Percentiles rank a stretch among this genome's conserved stretches.
Evolutionary conservation across 371 early-diverging fungal species (phyloP).

Genomic region (Basidiobolus meristosporus): DNA sequence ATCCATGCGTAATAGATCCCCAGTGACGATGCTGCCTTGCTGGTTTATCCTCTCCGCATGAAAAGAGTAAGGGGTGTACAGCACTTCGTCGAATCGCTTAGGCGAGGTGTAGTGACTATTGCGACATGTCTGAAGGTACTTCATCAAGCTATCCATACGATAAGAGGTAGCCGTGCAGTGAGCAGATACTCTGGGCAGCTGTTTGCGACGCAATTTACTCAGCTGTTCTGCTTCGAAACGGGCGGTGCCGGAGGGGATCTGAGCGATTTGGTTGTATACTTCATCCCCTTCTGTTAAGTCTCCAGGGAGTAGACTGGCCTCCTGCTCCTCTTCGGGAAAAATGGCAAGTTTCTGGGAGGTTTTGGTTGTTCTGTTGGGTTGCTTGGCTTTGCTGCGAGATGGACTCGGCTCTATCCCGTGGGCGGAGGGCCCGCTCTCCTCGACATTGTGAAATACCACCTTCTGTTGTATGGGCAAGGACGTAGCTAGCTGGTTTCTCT

Average conservation of each 20-base stretch:
- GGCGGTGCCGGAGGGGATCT: conserved; percentile 6
- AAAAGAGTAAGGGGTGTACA: too few species aligned
- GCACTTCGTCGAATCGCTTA: conserved; percentile 14
- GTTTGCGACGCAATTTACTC: conserved; percentile 9
- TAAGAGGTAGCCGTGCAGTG: conserved; percentile 66
- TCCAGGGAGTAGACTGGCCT: conserved; percentile 9
- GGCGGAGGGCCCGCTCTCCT: too few species aligned
- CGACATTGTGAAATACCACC: too few species aligned
- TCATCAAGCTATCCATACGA: conserved; percentile 16
- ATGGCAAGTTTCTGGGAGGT: conserved; percentile 77
- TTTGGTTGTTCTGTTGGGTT: conserved; percentile 61
- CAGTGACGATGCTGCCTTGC: too few species aligned
- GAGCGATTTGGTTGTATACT: conserved; percentile 11
- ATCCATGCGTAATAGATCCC: too few species aligned
- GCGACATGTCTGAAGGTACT: conserved; percentile 15
- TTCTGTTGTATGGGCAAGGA: too few species aligned
- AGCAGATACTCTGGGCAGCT: conserved; percentile 55
- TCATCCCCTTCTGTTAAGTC: conserved; percentile 13
- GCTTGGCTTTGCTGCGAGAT: conserved; percentile 6
- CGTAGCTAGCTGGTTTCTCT: too few species aligned
- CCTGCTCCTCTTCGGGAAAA: conserved; percentile 54
- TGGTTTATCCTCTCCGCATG: too few species aligned
- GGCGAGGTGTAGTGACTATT: conserved; percentile 9
- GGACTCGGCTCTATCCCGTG: too few species aligned
- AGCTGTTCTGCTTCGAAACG: conserved; percentile 34